These are phyloP conservation scores for Pythium vanterpoolii DNA, from an alignment of 352 stramenopile species.

Conservation along the genomic window DNA sequence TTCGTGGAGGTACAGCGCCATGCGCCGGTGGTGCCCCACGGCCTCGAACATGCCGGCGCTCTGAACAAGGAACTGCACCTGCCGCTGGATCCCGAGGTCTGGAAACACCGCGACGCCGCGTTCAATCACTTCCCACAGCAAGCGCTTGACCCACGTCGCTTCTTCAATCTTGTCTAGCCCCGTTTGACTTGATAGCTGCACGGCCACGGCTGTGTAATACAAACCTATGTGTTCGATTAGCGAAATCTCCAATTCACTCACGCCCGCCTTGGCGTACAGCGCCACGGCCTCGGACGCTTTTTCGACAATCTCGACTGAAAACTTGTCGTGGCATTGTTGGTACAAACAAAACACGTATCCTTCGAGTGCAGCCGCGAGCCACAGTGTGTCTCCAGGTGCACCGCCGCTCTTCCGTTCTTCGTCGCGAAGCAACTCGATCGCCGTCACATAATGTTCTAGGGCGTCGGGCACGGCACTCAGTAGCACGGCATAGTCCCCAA, in stretches of 20 bases:
- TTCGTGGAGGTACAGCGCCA: slow-evolving; percentile 76
- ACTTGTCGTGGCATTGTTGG: slow-evolving; percentile 44
- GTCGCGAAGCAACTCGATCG: slow-evolving; percentile 72
- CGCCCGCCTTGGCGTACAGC: slow-evolving; percentile 64
- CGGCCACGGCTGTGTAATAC: slow-evolving; percentile 62
- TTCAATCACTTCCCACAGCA: slow-evolving; percentile 69
- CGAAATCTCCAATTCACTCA: slow-evolving; percentile 63
- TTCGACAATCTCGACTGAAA: slow-evolving; percentile 72
- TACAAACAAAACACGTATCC: slow-evolving; percentile 65
- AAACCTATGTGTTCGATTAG: slow-evolving; percentile 67
- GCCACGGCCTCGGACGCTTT: slow-evolving; percentile 68
- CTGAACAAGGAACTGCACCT: slow-evolving; percentile 65
- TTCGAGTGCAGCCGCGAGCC: slow-evolving; percentile 80
- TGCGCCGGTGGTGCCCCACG: slow-evolving; percentile 54
- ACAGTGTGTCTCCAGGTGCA: slow-evolving; percentile 51
- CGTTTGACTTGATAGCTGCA: slow-evolving; percentile 24
- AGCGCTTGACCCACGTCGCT: slow-evolving; percentile 60
- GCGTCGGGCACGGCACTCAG: slow-evolving; percentile 62
- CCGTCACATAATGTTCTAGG: slow-evolving; percentile 61
- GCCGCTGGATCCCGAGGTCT: slow-evolving; percentile 43
- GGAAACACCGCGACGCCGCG: slow-evolving; percentile 50
- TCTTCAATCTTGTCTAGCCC: slow-evolving; percentile 41
- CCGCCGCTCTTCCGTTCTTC: slow-evolving; percentile 66
- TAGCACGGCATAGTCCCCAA: slow-evolving; percentile 77
- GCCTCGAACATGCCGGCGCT: slow-evolving; percentile 63